Percentiles rank a stretch among this genome's conserved stretches.
Conservation (phyloP, 1,284 basidiomycete genomes). For the Cutaneotrichosporon sp. region DNA sequence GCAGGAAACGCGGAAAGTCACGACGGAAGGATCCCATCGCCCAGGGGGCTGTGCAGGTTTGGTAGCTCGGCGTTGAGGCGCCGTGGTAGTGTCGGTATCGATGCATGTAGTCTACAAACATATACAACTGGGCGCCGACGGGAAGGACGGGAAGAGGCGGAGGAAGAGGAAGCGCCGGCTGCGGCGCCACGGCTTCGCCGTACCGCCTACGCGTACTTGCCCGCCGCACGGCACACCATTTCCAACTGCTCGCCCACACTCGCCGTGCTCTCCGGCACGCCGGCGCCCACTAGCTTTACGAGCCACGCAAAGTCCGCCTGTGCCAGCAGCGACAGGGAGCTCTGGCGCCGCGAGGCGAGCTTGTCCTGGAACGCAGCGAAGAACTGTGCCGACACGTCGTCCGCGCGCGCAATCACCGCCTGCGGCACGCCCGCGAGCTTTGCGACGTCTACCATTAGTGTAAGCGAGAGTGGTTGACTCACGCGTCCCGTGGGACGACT, state of each 20-base stretch:
- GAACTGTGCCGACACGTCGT: slow-evolving; percentile 79
- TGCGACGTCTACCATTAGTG: slow-evolving; percentile 59
- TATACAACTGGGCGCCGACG: too few species aligned
- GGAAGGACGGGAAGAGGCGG: too few species aligned
- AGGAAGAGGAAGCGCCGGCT: too few species aligned
- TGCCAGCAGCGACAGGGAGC: slow-evolving; percentile 62
- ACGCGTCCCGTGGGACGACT: slow-evolving; percentile 83
- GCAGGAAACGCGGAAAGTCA: slow-evolving; percentile 31
- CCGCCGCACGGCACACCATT: slow-evolving; percentile 22
- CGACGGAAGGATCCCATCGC: slow-evolving; percentile 43
- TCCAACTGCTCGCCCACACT: slow-evolving; percentile 28
- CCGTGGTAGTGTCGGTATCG: too few species aligned
- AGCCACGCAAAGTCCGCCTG: slow-evolving; percentile 86
- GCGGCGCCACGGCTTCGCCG: too few species aligned
- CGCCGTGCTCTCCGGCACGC: slow-evolving; percentile 14
- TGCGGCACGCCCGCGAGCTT: slow-evolving; percentile 73
- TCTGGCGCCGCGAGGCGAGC: slow-evolving; percentile 61
- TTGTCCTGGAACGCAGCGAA: slow-evolving; percentile 76
- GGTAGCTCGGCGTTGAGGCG: slow-evolving; percentile 1
- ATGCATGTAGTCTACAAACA: too few species aligned
- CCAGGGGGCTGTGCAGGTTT: slow-evolving; percentile 26
- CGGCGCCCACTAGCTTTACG: slow-evolving; percentile 22
- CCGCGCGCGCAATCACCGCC: slow-evolving; percentile 70
- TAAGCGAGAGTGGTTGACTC: slow-evolving; percentile 30
- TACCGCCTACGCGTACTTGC: neutral